Percentiles rank a stretch among this genome's conserved stretches.
Evolutionary conservation across 2,329 filamentous ascomycete species (phyloP).

Genomic region (Alternaria rosae): DNA sequence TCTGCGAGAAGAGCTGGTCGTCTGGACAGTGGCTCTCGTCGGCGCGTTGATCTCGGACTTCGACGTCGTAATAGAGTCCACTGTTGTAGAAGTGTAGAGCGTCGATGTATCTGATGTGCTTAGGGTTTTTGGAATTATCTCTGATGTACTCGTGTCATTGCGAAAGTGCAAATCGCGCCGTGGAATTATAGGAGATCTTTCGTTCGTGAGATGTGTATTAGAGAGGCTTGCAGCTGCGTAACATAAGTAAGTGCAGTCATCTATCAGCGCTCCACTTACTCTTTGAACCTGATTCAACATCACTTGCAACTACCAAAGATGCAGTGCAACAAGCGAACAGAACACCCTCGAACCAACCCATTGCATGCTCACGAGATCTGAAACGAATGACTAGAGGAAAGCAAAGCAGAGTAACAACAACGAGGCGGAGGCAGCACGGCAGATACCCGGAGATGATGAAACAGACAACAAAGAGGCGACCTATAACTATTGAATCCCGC

Average conservation of each 20-base stretch:
- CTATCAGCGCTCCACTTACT: background rate
- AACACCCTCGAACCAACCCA: conserved; percentile 44
- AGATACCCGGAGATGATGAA: conserved; percentile 28
- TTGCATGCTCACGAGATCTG: conserved; percentile 40
- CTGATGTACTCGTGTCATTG: conserved; percentile 14
- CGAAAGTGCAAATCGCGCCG: conserved; percentile 8
- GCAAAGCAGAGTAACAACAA: conserved; percentile 26
- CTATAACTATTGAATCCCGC: conserved; percentile 30
- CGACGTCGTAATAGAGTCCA: background rate
- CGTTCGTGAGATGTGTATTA: background rate
- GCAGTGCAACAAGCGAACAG: conserved; percentile 23
- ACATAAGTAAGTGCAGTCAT: background rate
- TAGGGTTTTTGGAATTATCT: background rate
- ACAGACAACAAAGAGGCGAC: conserved; percentile 34
- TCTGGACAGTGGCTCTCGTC: background rate
- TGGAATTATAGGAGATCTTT: conserved; percentile 8
- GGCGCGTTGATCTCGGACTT: background rate
- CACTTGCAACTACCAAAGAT: conserved; percentile 1
- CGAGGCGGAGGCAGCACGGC: conserved; percentile 15
- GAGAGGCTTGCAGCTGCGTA: background rate
- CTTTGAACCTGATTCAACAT: background rate
- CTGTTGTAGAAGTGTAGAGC: background rate
- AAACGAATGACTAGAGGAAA: conserved; percentile 35
- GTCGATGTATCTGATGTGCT: background rate
- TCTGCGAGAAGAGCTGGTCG: background rate